Conservation (phyloP, 2,329 filamentous ascomycete species). For the Allantophomopsis cytisporea region DNA sequence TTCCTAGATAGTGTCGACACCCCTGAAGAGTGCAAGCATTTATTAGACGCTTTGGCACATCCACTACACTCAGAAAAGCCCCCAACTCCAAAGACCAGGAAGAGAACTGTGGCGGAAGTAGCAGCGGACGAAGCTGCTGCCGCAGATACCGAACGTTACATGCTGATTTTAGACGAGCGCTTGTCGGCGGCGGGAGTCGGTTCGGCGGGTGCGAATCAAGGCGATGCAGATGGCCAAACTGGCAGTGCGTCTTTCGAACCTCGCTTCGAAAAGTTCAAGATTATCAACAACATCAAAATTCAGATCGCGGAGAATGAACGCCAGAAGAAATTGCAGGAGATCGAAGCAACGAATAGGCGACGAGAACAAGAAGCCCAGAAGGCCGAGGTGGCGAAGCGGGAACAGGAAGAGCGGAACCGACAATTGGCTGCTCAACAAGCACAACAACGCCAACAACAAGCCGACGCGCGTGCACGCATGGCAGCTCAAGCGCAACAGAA, state of each 20-base stretch:
- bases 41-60: conserved; percentile 61
- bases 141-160: conserved; percentile 78
- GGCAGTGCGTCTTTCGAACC: conserved; percentile 66
- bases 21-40: conserved; percentile 52
- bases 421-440: conserved; percentile 15
- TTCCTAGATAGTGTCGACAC: conserved; percentile 64
- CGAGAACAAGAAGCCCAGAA: conserved; percentile 29
- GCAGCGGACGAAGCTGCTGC: conserved; percentile 88
- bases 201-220: conserved; percentile 38
- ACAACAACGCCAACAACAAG: conserved; percentile 16
- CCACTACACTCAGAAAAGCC: conserved; percentile 65
- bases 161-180: conserved; percentile 85
- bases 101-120: conserved; percentile 88
- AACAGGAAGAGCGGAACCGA: conserved; percentile 16
- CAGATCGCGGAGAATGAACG: conserved; percentile 67
- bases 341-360: conserved; percentile 25
- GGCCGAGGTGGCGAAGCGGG: conserved; percentile 15
- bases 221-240: conserved; percentile 61
- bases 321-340: conserved; percentile 52
- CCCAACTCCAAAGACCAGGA: conserved; percentile 76
- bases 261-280: conserved; percentile 83
- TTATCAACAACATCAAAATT: conserved; percentile 70
- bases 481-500: conserved; percentile 15
- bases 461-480: conserved; percentile 19
- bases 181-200: conserved; percentile 47